phyloP scores from a whole-genome alignment of 73 alveolate species.

The Paramecium caudatum region DNA sequence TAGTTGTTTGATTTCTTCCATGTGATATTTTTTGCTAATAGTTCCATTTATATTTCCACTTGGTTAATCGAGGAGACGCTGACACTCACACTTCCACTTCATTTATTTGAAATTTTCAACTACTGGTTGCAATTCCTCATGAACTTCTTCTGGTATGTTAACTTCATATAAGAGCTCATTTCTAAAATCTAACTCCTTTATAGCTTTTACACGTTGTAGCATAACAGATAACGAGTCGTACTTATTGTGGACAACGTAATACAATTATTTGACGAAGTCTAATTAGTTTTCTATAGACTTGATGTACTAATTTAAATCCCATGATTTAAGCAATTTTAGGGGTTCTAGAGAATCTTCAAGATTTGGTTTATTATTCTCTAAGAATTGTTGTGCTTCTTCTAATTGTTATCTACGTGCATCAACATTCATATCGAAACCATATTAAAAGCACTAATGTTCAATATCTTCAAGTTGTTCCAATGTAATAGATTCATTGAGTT shows the following conservation, averaged over 20 bases:
- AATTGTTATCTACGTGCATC: constrained; percentile 30
- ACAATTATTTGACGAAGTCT: neutral
- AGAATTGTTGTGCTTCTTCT: neutral
- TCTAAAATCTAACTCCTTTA: neutral
- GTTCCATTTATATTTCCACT: neutral
- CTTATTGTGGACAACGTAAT: neutral
- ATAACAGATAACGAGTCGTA: neutral
- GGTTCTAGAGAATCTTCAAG: neutral
- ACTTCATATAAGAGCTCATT: neutral
- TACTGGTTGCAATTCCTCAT: constrained; percentile 5
- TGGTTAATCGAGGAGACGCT: neutral
- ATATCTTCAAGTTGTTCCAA: constrained; percentile 8
- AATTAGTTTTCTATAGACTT: neutral
- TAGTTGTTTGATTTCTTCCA: neutral
- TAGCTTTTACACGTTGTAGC: constrained; percentile 12
- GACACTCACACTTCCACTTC: constrained; percentile 38
- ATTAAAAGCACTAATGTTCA: neutral
- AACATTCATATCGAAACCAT: constrained; percentile 28
- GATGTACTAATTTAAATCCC: neutral
- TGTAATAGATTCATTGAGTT: constrained; percentile 1
- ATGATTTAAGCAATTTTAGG: neutral
- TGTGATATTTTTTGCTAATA: neutral
- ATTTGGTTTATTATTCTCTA: neutral
- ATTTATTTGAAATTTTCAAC: neutral
- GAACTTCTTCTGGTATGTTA: neutral